Evolutionary conservation across 2,329 filamentous ascomycete species (phyloP), one percentile per base, ranked within the genome.

Genomic region (Apiospora rasikravindrae): DNA sequence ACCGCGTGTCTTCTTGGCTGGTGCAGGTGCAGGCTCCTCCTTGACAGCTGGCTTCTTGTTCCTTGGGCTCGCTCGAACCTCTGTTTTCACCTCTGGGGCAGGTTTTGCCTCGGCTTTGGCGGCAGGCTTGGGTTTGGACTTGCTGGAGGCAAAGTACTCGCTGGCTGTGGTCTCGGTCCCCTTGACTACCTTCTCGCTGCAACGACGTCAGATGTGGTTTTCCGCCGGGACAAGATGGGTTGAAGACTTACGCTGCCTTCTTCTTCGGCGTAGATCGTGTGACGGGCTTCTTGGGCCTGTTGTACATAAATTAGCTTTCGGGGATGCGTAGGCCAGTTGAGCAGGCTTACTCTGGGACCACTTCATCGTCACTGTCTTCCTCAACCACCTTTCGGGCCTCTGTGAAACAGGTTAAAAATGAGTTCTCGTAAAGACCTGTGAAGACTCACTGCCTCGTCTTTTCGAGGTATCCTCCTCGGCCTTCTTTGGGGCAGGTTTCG

Each of bases 331-430:
- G 24, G 47, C 24, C 33, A 53, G 22, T 67, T 49, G 24, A 47
- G 69, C 19, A 64, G 57, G 26, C 87, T 75, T 84, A 90, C 88
- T 86, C 82, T 72, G 83, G 84, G 45, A 88, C 86, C 6, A 93
- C 92, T 42, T 95, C 94, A 71, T 95, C 93, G 61, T 93, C 92
- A 75, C 94, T 96, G 74, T 97, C 94, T 74, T 95, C 94, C 73
- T 95, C 90, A 67, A 96, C 84, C 47, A 97, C 88, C 78, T 93
- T 95, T 72, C 93, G 90, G 69, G 82, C 86, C 77, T 86, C 85
- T 88, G 57, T 47, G 6, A 37, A 45, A 68, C 26, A 45, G 16
- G 13, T 68, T 47, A 47, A 26, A 16, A 68, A 22, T 11, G 13
- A 14, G 11, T 11, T 10, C 4, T 26, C 26, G 11, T 19, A 3